Conservation (phyloP, 106 monocot genomes). For the Apostasia ramifera region DNA sequence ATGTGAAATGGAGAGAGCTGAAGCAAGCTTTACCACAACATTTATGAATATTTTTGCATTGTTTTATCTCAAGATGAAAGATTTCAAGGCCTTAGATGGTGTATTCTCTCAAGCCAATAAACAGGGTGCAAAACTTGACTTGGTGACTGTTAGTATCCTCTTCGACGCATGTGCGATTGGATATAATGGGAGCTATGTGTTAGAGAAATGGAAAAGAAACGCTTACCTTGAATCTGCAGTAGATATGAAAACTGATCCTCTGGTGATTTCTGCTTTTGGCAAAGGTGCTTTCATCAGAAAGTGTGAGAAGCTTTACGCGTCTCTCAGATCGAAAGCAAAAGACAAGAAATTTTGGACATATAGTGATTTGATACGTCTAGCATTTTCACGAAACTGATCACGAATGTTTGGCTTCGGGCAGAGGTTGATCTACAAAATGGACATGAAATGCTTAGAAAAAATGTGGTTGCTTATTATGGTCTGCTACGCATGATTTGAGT, state of each 20-base stretch:
- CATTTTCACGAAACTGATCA: too few species aligned
- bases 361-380: conserved; percentile 25
- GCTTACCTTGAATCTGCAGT: conserved; percentile 42
- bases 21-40: conserved; percentile 30
- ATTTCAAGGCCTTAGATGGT: conserved; percentile 43
- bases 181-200: conserved; percentile 34
- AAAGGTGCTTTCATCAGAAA: conserved; percentile 44
- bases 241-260: conserved; percentile 46
- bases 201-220: conserved; percentile 49
- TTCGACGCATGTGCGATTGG: conserved; percentile 62
- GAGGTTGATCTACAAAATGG: too few species aligned
- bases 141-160: conserved; percentile 52
- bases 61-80: conserved; percentile 57
- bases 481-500: too few species aligned
- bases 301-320: conserved; percentile 49
- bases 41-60: conserved; percentile 56
- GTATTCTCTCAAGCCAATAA: conserved; percentile 25
- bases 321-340: conserved; percentile 23
- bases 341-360: conserved; percentile 54
- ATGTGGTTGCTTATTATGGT: too few species aligned
- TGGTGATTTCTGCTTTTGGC: conserved; percentile 56
- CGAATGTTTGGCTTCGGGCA: too few species aligned
- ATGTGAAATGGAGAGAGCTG: conserved; percentile 46
- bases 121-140: conserved; percentile 40
- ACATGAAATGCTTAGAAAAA: too few species aligned